Conservation (phyloP, 2,329 filamentous ascomycete species). For the Aspergillus sp. region DNA sequence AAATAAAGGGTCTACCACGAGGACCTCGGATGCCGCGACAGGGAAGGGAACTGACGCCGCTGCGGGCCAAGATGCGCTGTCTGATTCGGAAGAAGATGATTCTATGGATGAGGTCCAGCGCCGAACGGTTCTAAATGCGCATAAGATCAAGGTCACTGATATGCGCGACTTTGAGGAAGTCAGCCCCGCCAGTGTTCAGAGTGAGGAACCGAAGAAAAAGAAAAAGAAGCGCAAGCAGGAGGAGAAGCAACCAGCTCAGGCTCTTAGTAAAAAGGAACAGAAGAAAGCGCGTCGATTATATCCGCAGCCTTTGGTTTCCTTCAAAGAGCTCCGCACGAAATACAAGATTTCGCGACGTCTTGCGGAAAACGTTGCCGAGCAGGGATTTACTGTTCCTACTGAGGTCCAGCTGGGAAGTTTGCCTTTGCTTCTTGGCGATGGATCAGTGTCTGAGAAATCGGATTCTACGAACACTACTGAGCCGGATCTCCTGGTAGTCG, state of each 20-base stretch:
- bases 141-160: conserved; percentile 81
- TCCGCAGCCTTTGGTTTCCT: conserved; percentile 76
- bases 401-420: conserved; percentile 89
- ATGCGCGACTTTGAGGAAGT: conserved; percentile 55
- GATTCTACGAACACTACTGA: conserved; percentile 32
- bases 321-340: conserved; percentile 66
- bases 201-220: conserved; percentile 48
- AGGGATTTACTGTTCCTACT: conserved; percentile 84
- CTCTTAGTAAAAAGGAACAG: conserved; percentile 48
- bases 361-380: conserved; percentile 74
- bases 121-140: conserved; percentile 70
- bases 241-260: conserved; percentile 23
- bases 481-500: conserved; percentile 81
- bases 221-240: conserved; percentile 57
- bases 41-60: conserved; percentile 18
- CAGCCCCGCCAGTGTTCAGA: conserved; percentile 22
- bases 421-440: conserved; percentile 67
- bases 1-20: conserved; percentile 25
- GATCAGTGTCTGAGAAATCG: conserved; percentile 41
- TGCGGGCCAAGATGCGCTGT: conserved; percentile 23
- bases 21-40: conserved; percentile 12
- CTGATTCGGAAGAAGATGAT: conserved; percentile 25
- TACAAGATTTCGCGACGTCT: conserved; percentile 75
- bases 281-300: conserved; percentile 61
- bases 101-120: conserved; percentile 68